Conservation (phyloP, 164 flowering plant species). For the Chimonanthus salicifolius region DNA sequence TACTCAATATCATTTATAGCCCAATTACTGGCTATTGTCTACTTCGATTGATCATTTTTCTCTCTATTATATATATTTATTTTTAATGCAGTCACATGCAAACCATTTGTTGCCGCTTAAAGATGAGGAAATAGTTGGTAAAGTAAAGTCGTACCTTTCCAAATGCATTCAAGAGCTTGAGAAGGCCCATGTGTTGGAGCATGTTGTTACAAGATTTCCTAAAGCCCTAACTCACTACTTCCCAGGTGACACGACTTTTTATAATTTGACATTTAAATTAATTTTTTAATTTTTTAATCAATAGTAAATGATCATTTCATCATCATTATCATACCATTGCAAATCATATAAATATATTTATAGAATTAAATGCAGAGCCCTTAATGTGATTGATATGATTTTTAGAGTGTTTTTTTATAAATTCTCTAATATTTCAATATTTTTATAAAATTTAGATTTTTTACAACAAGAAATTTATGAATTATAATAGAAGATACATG, state of each 20-base stretch:
- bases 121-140: constrained; percentile 42
- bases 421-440: too few relatives aligned
- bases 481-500: too few relatives aligned
- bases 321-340: neutral
- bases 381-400: too few relatives aligned
- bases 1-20: too few relatives aligned
- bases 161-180: constrained; percentile 40
- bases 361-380: too few relatives aligned
- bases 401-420: too few relatives aligned
- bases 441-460: too few relatives aligned
- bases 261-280: neutral
- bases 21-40: too few relatives aligned
- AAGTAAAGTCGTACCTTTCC: constrained; percentile 40
- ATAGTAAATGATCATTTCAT: too few relatives aligned
- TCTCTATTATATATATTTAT: neutral
- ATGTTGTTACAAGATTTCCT: constrained; percentile 40
- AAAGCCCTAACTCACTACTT: constrained; percentile 48
- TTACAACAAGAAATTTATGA: too few relatives aligned
- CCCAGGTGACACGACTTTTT: constrained; percentile 35
- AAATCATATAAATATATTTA: neutral
- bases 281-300: neutral
- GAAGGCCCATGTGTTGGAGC: constrained; percentile 29
- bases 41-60: neutral
- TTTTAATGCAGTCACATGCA: constrained; percentile 46
- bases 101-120: constrained; percentile 43